Conservation (phyloP, 1,284 basidiomycete genomes). For the Leccinum variabile region DNA sequence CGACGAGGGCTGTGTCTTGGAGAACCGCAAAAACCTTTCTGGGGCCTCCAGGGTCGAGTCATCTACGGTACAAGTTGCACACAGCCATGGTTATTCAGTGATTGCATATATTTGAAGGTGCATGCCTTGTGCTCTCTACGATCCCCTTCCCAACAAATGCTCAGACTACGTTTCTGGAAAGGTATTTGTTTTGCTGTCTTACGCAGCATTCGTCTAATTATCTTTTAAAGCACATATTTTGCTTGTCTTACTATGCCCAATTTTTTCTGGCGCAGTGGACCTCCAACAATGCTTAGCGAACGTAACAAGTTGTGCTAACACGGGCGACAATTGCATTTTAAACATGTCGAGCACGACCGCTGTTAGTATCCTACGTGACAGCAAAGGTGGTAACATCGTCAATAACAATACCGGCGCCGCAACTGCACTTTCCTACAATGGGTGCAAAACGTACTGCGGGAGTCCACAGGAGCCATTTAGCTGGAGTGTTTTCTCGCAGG, state of each 20-base stretch:
- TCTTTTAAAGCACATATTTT: constrained; percentile 7
- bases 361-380: constrained; percentile 19
- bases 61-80: not conserved
- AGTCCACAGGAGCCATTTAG: constrained; percentile 31
- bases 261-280: not conserved
- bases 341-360: constrained; percentile 19
- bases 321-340: constrained; percentile 2
- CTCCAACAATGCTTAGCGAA: constrained; percentile 14
- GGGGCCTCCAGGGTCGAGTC: not conserved
- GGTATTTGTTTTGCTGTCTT: constrained; percentile 2
- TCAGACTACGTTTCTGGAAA: constrained; percentile 1
- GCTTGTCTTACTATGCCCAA: not conserved
- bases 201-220: constrained; percentile 6
- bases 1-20: not conserved
- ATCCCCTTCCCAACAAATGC: constrained; percentile 7
- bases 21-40: not conserved
- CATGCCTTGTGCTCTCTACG: not conserved
- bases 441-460: constrained; percentile 37
- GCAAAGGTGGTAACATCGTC: constrained; percentile 4
- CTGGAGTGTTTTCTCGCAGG: constrained; percentile 41
- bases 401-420: not conserved
- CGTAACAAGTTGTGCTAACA: constrained; percentile 14
- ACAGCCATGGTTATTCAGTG: not conserved
- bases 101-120: not conserved
- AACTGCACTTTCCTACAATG: constrained; percentile 24